Evolutionary conservation across 805 yeast genomes (phyloP).

Genomic region (Candida hungchunana): DNA sequence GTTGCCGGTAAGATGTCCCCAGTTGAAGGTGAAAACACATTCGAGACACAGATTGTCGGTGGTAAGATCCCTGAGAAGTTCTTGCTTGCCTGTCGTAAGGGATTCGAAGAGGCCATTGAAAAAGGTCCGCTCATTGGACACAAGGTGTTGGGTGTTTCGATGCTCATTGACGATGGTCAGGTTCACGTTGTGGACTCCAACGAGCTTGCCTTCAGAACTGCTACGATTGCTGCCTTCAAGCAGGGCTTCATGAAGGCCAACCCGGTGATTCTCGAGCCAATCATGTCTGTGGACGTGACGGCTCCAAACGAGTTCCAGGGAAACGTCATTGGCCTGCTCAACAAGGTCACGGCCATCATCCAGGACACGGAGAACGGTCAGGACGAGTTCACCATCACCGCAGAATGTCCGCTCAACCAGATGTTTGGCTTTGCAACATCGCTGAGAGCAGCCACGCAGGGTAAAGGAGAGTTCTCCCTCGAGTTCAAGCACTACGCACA

Average conservation of each 20-base stretch:
- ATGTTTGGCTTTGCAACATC: constrained; percentile 96
- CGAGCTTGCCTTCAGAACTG: constrained; percentile 91
- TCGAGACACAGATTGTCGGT: constrained; percentile 87
- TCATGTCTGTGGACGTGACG: constrained; percentile 88
- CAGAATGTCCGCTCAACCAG: constrained; percentile 94
- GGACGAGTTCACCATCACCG: constrained; percentile 89
- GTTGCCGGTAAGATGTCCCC: constrained; percentile 81
- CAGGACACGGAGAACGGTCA: constrained; percentile 90
- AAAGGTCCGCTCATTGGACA: constrained; percentile 98
- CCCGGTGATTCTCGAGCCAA: constrained; percentile 92
- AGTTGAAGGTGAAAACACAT: constrained; percentile 62
- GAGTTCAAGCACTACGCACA: constrained; percentile 93
- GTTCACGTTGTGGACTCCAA: constrained; percentile 96
- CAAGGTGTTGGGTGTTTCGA: constrained; percentile 84
- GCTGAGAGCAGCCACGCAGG: constrained; percentile 95
- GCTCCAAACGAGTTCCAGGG: constrained; percentile 98
- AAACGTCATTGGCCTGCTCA: constrained; percentile 81
- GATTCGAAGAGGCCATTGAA: constrained; percentile 90
- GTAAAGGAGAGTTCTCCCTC: constrained; percentile 96
- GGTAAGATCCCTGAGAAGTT: constrained; percentile 96
- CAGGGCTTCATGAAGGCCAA: constrained; percentile 81
- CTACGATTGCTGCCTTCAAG: constrained; percentile 87
- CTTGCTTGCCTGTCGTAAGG: constrained; percentile 89
- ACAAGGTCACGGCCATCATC: constrained; percentile 89
- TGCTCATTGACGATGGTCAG: constrained; percentile 96